Evolutionary conservation across 306 rosid genomes (phyloP), one percentile per base, ranked within the genome.

Genomic region (Pyrus communis): DNA sequence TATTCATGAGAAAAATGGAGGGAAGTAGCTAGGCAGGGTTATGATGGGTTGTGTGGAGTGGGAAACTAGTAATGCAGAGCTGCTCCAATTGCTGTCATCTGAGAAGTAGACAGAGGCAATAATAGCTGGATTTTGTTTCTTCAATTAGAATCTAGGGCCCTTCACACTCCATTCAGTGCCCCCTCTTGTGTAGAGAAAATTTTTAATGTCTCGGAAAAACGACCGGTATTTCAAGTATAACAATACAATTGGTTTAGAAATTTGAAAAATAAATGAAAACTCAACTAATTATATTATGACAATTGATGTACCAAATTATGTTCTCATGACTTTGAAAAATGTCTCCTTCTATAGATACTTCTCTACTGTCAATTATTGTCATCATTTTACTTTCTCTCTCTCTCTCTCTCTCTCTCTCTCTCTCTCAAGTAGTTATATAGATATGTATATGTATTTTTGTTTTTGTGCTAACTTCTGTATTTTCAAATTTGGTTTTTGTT

Each of bases 21-120:
- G 51, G 46, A 23, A 9, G 55, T 17, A 11, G 57, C 28, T 43
- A 23, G 11, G 54, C 33, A 35, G 61, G 83, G 62, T 38, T 30
- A 33, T 69, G 80, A 83, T 51, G 79, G 77, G 71, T 74, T 55
- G 51, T 58, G 75, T 59, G 33, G 79, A 68, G 84, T 62, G 87
- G 80, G 74, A 51, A 82, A 70, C 74, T 80, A 84, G 80, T 30
- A 73, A 78, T 67, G 82, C 80, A 79, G 90, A 75, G 74, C 75
- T 72, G 92, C 75, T 69, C 51, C 71, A 83, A 72, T 21, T 12
- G 80, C 82, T 84, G 91, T 87, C 86, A 80, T 77, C 75, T 82
- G 77, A 89, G 88, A 89, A 85, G 89, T 75, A 80, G 90, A 93
- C 89, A 89, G 79, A 77, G 60, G 87, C 83, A 86, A 88, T 91